These are phyloP conservation scores for Silene noctiflora DNA, from an alignment of 179 eudicot species.

Conservation along the genomic window DNA sequence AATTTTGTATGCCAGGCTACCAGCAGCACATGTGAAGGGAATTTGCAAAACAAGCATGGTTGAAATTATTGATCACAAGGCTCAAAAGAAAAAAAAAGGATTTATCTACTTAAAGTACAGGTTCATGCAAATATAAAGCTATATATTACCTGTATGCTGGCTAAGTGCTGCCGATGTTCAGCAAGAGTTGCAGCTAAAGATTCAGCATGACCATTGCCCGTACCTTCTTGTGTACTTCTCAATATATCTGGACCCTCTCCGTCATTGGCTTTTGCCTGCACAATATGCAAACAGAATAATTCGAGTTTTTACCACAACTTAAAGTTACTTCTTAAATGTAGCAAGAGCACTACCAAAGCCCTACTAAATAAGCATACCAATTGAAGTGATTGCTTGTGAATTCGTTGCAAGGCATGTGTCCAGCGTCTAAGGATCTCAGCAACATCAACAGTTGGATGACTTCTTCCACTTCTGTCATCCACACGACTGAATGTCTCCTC, in stretches of 20 bases:
- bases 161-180: slow-evolving; percentile 91
- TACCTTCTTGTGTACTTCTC: slow-evolving; percentile 61
- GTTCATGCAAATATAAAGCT: not conserved
- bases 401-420: slow-evolving; percentile 97
- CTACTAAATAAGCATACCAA: slow-evolving; percentile 45
- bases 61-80: not conserved
- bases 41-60: not conserved
- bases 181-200: slow-evolving; percentile 84
- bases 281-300: slow-evolving; percentile 1
- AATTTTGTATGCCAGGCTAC: not conserved
- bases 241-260: slow-evolving; percentile 98
- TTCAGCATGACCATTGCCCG: slow-evolving; percentile 77
- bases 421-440: slow-evolving; percentile 94
- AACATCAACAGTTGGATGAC: slow-evolving; percentile 84
- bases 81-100: not conserved
- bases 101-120: not conserved
- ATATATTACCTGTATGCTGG: slow-evolving; percentile 77
- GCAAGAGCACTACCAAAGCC: not conserved
- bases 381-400: slow-evolving; percentile 92
- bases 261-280: slow-evolving; percentile 86
- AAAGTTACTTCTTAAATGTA: not conserved
- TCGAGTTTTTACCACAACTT: not conserved
- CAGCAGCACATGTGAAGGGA: not conserved
- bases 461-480: slow-evolving; percentile 77
- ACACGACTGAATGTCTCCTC: slow-evolving; percentile 49